Percentiles rank a stretch among this genome's conserved stretches.
Conservation (phyloP, 2,329 filamentous ascomycete genomes). For the Pseudohalonectria lignicola region DNA sequence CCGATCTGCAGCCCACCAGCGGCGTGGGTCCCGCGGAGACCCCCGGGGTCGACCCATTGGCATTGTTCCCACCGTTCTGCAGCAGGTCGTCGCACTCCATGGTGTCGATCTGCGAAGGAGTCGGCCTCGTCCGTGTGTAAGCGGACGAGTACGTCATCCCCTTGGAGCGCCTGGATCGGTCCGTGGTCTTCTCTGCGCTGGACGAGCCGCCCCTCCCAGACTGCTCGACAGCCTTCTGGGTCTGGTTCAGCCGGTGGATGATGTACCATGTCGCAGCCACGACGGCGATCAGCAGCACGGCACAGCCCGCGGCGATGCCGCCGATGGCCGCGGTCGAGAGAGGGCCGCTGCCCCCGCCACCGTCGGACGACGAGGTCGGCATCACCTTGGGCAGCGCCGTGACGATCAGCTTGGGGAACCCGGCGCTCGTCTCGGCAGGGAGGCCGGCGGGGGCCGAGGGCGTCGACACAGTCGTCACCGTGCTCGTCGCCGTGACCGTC, state of each 20-base stretch:
- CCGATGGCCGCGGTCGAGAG: conserved; percentile 31
- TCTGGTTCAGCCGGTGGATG: conserved; percentile 35
- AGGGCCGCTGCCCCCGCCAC: conserved; percentile 8
- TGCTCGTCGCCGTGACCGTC: conserved; percentile 26
- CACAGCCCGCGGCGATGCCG: conserved; percentile 41
- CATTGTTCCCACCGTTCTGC: no score
- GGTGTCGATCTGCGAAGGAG: conserved; percentile 31
- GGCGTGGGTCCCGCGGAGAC: no score
- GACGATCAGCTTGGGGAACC: conserved; percentile 30
- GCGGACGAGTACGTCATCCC: conserved; percentile 17
- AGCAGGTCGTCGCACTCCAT: conserved; percentile 27
- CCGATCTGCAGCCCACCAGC: no score
- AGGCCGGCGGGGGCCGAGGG: conserved; percentile 21
- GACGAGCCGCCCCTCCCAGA: conserved; percentile 20
- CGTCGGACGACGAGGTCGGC: conserved; percentile 5
- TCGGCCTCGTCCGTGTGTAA: conserved; percentile 14
- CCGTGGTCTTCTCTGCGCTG: conserved; percentile 9
- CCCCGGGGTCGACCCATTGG: conserved; percentile 7
- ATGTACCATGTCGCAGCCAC: conserved; percentile 35
- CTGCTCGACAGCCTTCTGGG: conserved; percentile 26
- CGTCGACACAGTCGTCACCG: conserved; percentile 25
- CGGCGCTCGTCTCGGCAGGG: conserved; percentile 12
- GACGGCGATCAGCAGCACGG: conserved; percentile 35
- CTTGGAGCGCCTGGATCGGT: conserved; percentile 11
- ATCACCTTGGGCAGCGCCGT: conserved; percentile 28